Evolutionary conservation across 192 early-diverging fungal genomes (phyloP), one percentile per base, ranked within the genome.

Genomic region (Mortierella alpina): DNA sequence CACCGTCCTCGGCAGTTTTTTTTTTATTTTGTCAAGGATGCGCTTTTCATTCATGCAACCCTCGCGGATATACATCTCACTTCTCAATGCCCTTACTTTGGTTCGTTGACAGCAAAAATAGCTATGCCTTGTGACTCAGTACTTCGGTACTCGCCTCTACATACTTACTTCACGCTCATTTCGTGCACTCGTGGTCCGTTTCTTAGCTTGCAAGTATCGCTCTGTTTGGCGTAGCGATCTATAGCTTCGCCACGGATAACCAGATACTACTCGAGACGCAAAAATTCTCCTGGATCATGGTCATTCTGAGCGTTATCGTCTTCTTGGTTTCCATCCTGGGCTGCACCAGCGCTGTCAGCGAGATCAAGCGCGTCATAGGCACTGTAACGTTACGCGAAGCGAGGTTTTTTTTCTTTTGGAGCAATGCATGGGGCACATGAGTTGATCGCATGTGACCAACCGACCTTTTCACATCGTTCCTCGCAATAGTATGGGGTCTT

Each of bases 271-370:
- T 79, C 15, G 64, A 66, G n/a, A 71, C 63, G 0, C 51, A 42
- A 0, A 7, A 17, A 6, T 22, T 72, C 49, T 62, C 75, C 7
- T 79, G 75, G 75, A 40, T 42, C 2, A 46, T 72, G 18, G 39
- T 72, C 13, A 49, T 51, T 12, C 51, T 72, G 44, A 57, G 75
- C 13, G 10, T 67, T 5, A 7, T 79, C 23, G 55, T 71, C 20
- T 41, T 79, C 22, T 42, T 66, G 17, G 59, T 53, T 31, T 79
- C 75, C 23, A 11, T 71, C n/a, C 45, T 79, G 1, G 69, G 75
- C 7, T 57, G 62, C 22, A 23, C 64, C 4, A 46, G 52, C 6
- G 57, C 68, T 2, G 18, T 79, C 22, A 22, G 41, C 39, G 14
- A 42, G 2, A 61, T 23, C 7, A 70, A 45, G 20, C 54, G 31